These are phyloP conservation scores for Beta corolliflora DNA, from an alignment of 179 eudicot species.

Conservation along the genomic window DNA sequence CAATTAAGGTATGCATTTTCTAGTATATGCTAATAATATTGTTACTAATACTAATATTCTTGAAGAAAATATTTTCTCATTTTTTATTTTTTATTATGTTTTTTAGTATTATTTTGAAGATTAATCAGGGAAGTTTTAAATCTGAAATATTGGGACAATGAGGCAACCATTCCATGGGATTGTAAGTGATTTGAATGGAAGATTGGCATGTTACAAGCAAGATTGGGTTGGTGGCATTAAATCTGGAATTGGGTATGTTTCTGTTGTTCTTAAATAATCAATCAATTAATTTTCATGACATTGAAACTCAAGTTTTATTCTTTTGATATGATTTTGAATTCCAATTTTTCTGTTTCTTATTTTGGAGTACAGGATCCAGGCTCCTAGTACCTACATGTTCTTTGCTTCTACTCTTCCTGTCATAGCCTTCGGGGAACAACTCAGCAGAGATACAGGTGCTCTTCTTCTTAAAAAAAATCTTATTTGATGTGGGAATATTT, in stretches of 20 bases:
- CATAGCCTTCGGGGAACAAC: conserved; percentile 47
- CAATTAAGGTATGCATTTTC: no score
- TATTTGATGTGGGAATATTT: no score
- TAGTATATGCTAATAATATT: no score
- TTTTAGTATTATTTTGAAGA: neutral
- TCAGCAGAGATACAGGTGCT: conserved; percentile 49
- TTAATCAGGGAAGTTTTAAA: neutral
- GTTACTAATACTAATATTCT: no score
- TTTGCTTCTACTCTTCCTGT: conserved; percentile 56
- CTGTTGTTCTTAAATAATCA: no score
- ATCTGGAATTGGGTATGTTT: conserved; percentile 64
- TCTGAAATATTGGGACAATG: conserved; percentile 32
- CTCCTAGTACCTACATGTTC: conserved; percentile 48
- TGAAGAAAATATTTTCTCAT: no score
- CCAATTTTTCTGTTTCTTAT: neutral
- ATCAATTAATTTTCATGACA: no score
- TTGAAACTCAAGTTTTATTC: neutral
- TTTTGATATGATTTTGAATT: neutral
- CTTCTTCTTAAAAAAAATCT: no score
- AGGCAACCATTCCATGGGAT: conserved; percentile 59
- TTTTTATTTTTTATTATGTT: neutral
- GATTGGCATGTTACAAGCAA: conserved; percentile 61
- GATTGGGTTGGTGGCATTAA: conserved; percentile 69
- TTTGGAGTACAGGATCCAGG: conserved; percentile 31
- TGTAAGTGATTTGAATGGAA: conserved; percentile 53